phyloP scores from a whole-genome alignment of 148 eudicot species.

The Rheum nobile region DNA sequence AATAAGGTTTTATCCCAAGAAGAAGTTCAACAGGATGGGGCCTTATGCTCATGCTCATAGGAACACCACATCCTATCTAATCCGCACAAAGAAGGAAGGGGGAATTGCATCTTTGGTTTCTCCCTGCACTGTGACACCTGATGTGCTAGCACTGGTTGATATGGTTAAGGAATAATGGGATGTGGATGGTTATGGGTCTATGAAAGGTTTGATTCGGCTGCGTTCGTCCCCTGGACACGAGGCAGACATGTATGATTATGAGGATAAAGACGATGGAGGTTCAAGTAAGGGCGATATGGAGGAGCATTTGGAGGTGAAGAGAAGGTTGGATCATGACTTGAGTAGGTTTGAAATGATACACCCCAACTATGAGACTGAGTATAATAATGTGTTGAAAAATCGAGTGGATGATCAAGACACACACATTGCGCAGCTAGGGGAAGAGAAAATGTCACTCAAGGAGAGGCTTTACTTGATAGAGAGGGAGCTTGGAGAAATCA shows the following conservation, averaged over 20 bases:
- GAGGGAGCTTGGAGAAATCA: constrained; percentile 69
- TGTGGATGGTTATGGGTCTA: constrained; percentile 90
- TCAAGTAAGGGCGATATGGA: constrained; percentile 91
- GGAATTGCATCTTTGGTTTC: constrained; percentile 71
- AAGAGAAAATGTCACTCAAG: constrained; percentile 73
- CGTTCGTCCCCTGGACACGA: constrained; percentile 52
- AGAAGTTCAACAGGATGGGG: constrained; percentile 53
- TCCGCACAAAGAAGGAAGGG: constrained; percentile 77
- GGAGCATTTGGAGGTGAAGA: constrained; percentile 92
- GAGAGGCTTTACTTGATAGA: constrained; percentile 87
- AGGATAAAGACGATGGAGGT: constrained; percentile 66
- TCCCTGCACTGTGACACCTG: constrained; percentile 75
- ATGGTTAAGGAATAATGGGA: constrained; percentile 99
- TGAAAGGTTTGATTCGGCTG: constrained; percentile 86
- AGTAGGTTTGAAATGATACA: constrained; percentile 89
- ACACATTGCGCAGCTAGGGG: constrained; percentile 77
- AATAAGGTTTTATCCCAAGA: constrained; percentile 50
- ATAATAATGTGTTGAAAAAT: constrained; percentile 63
- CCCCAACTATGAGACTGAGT: constrained; percentile 37
- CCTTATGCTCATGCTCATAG: constrained; percentile 77
- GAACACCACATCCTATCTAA: constrained; percentile 71
- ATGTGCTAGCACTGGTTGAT: constrained; percentile 75
- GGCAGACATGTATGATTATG: constrained; percentile 48
- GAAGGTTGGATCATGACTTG: constrained; percentile 86
- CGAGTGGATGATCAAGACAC: constrained; percentile 90